Conservation (phyloP, 805 yeast species). For the Sugiyamaella chiloensis region DNA sequence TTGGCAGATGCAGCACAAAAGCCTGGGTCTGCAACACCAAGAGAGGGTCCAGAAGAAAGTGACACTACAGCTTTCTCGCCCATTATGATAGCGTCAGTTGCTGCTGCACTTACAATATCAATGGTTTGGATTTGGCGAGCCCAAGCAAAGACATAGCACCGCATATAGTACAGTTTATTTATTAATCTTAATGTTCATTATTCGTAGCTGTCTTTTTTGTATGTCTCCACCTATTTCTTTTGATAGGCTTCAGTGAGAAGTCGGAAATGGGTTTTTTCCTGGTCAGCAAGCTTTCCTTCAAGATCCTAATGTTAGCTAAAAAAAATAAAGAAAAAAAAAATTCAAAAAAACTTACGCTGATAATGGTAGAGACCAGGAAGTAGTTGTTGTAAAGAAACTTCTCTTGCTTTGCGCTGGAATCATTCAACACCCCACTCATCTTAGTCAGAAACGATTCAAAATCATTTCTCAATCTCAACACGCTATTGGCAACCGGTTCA, state of each 20-base stretch:
- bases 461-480: conserved; percentile 69
- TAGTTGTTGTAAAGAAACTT: conserved; percentile 72
- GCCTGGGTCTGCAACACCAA: conserved; percentile 68
- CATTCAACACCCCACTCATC: conserved; percentile 44
- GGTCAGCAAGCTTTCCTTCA: conserved; percentile 42
- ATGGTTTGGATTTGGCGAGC: conserved; percentile 6
- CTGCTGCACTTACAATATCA: conserved; percentile 5
- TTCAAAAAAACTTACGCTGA: conserved; percentile 26
- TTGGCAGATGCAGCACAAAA: conserved; percentile 81
- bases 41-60: conserved; percentile 61
- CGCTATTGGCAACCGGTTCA: conserved; percentile 73
- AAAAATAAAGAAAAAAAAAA: background rate
- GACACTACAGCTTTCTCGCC: conserved; percentile 48
- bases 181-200: background rate
- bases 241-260: conserved; percentile 44
- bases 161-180: too few species aligned
- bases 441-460: conserved; percentile 77
- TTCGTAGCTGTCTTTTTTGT: background rate
- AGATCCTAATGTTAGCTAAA: conserved; percentile 31
- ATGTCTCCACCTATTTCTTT: background rate
- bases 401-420: conserved; percentile 45
- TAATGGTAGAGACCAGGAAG: conserved; percentile 56
- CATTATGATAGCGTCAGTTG: conserved; percentile 32
- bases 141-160: background rate
- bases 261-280: conserved; percentile 45